Evolutionary conservation across 169 alveolate genomes (phyloP).

Genomic region (Eimeria maxima): DNA sequence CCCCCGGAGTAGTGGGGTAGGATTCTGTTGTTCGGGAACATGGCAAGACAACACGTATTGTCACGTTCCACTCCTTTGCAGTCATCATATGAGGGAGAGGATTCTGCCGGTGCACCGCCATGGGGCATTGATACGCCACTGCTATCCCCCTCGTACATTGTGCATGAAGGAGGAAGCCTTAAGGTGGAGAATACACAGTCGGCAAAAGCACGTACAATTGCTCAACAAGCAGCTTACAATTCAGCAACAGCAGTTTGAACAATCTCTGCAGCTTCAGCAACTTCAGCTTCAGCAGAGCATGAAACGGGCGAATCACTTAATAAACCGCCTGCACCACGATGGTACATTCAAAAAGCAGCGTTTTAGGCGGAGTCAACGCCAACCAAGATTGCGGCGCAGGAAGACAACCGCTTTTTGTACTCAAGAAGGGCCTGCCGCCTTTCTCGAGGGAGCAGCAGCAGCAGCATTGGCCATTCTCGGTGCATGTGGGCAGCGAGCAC

Average conservation of each 20-base stretch:
- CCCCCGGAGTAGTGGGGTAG: not conserved
- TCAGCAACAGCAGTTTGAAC: slow-evolving; percentile 51
- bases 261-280: slow-evolving; percentile 52
- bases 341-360: not conserved
- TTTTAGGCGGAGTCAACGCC: not conserved
- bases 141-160: not conserved
- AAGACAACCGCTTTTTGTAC: not conserved
- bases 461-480: slow-evolving; percentile 49
- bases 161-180: slow-evolving; percentile 23
- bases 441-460: slow-evolving; percentile 47
- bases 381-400: not conserved
- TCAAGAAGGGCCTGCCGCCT: not conserved
- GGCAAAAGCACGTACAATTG: slow-evolving; percentile 23
- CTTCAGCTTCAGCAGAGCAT: not conserved
- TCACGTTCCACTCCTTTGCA: not conserved
- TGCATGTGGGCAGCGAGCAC: slow-evolving; percentile 58
- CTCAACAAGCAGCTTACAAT: slow-evolving; percentile 40
- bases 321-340: not conserved
- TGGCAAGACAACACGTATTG: not conserved
- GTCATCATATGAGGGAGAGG: not conserved
- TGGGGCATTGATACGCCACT: not conserved
- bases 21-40: not conserved
- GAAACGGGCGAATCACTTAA: not conserved
- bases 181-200: slow-evolving; percentile 19
- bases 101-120: not conserved